Evolutionary conservation across 2,329 filamentous ascomycete species (phyloP).

Genomic region (Alternaria brassicae): DNA sequence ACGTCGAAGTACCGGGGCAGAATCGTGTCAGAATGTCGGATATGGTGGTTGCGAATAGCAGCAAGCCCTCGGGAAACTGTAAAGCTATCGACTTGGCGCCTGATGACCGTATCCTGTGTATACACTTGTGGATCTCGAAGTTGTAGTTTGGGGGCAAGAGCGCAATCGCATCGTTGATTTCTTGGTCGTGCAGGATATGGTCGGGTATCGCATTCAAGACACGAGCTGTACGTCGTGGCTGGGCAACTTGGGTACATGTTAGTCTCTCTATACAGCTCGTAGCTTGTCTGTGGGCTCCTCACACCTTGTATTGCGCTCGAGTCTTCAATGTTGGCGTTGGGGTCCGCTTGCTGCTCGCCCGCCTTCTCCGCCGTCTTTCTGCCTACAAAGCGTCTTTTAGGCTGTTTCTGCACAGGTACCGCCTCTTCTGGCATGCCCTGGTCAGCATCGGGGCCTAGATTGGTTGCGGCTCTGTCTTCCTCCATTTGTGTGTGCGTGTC

Average conservation of each 20-base stretch:
- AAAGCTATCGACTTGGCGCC: slow-evolving; percentile 84
- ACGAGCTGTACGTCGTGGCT: slow-evolving; percentile 74
- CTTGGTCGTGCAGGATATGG: slow-evolving; percentile 83
- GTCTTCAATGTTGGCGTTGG: slow-evolving; percentile 62
- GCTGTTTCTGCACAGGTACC: slow-evolving; percentile 66
- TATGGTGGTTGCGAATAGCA: slow-evolving; percentile 96
- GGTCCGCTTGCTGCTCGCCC: slow-evolving; percentile 53
- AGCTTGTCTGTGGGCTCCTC: slow-evolving; percentile 29
- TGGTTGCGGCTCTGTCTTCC: slow-evolving; percentile 73
- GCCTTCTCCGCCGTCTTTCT: slow-evolving; percentile 72
- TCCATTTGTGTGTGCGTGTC: slow-evolving; percentile 65
- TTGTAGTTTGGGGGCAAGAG: slow-evolving; percentile 95
- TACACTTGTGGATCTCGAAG: slow-evolving; percentile 98
- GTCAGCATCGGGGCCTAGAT: slow-evolving; percentile 73
- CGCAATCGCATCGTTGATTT: slow-evolving; percentile 84
- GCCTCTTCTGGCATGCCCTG: slow-evolving; percentile 65
- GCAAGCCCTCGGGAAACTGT: slow-evolving; percentile 95
- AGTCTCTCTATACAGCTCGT: slow-evolving; percentile 9
- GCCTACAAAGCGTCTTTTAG: slow-evolving; percentile 92
- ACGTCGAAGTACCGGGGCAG: slow-evolving; percentile 86
- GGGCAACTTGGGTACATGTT: slow-evolving; percentile 63
- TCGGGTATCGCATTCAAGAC: slow-evolving; percentile 90
- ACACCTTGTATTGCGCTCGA: slow-evolving; percentile 73
- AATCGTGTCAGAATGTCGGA: slow-evolving; percentile 96
- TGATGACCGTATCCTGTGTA: slow-evolving; percentile 85